Percentiles rank a stretch among this genome's conserved stretches.
Conservation (phyloP, 108 stramenopile genomes). For the Bacterosira constricta region DNA sequence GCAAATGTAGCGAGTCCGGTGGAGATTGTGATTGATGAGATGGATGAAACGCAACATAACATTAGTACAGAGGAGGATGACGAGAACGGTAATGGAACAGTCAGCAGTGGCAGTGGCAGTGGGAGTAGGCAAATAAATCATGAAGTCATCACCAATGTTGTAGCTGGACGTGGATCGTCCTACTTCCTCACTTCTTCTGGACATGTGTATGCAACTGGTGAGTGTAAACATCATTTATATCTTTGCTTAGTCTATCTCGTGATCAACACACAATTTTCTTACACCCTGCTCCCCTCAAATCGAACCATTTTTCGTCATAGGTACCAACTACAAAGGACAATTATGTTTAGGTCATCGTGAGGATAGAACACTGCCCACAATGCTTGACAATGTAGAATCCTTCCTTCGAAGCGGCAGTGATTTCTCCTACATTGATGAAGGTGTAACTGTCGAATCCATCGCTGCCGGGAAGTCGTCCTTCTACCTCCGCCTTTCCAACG, state of each 20-base stretch:
- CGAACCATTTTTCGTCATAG: too few species aligned
- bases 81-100: constrained; percentile 2
- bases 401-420: neutral
- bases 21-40: constrained; percentile 15
- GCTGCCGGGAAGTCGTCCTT: constrained; percentile 31
- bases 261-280: too few species aligned
- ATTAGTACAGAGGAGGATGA: neutral
- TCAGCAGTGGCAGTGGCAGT: neutral
- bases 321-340: constrained; percentile 41
- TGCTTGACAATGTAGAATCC: neutral
- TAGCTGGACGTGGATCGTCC: constrained; percentile 37
- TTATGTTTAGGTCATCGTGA: constrained; percentile 36
- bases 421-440: neutral
- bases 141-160: neutral
- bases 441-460: neutral
- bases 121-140: too few species aligned
- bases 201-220: constrained; percentile 18
- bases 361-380: constrained; percentile 15
- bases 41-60: too few species aligned
- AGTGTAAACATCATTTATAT: too few species aligned
- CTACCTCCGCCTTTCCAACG: constrained; percentile 27
- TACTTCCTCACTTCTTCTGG: constrained; percentile 35
- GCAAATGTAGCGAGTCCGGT: neutral
- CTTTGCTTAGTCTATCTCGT: too few species aligned
- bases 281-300: too few species aligned